Evolutionary conservation across 2,329 filamentous ascomycete genomes (phyloP).

Genomic region (Fusarium coicis): DNA sequence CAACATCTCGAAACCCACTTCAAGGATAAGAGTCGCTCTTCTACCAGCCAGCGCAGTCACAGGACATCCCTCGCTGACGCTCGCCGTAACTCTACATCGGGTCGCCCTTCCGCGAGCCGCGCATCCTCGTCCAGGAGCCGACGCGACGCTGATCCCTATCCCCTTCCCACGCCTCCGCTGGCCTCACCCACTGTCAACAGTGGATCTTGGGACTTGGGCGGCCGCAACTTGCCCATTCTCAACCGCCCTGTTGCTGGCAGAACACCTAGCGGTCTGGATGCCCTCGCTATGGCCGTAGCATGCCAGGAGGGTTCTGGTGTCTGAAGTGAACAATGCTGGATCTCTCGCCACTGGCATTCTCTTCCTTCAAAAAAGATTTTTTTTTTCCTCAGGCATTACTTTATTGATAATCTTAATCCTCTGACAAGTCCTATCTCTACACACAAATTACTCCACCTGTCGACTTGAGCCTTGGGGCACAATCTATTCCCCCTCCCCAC

Average conservation of each 20-base stretch:
- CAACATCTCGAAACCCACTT: slow-evolving; percentile 83
- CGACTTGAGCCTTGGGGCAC: slow-evolving; percentile 11
- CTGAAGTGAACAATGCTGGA: slow-evolving; percentile 11
- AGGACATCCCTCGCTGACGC: slow-evolving; percentile 48
- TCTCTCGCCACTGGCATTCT: not conserved
- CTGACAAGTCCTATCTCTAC: not conserved
- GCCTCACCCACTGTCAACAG: slow-evolving; percentile 50
- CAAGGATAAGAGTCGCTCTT: slow-evolving; percentile 66
- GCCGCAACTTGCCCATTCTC: slow-evolving; percentile 57
- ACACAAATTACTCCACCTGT: not conserved
- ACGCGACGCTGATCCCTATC: slow-evolving; percentile 58
- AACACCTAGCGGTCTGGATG: slow-evolving; percentile 64
- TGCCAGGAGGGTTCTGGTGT: slow-evolving; percentile 57
- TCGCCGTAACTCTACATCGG: slow-evolving; percentile 48
- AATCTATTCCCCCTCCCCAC: not conserved
- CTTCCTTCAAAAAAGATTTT: not conserved
- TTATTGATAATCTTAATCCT: slow-evolving; percentile 43
- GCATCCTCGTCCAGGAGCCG: slow-evolving; percentile 44
- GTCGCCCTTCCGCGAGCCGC: slow-evolving; percentile 46
- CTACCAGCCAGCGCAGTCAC: slow-evolving; percentile 49
- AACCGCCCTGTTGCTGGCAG: slow-evolving; percentile 55
- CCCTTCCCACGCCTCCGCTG: slow-evolving; percentile 49
- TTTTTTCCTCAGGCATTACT: not conserved
- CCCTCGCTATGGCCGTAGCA: slow-evolving; percentile 64
- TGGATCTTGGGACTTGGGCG: slow-evolving; percentile 60